Evolutionary conservation across 2,329 filamentous ascomycete species (phyloP).

Genomic region (Trichoderma sp.): DNA sequence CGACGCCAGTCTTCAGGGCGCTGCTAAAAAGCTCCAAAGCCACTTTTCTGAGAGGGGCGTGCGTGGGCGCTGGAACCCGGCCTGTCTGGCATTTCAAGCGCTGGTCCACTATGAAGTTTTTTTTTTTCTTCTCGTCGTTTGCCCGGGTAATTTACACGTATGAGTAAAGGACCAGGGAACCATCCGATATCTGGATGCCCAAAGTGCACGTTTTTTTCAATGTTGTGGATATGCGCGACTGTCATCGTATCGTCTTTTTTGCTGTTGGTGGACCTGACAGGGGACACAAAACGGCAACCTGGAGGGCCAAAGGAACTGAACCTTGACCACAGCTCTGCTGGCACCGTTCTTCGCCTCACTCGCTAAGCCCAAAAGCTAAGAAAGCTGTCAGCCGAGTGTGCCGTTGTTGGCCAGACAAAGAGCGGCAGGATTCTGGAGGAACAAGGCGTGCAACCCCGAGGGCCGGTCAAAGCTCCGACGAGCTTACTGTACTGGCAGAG

Average conservation of each 20-base stretch:
- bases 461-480: background rate
- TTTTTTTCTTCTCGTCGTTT: background rate
- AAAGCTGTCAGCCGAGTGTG: slow-evolving; percentile 8
- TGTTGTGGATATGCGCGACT: background rate
- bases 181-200: slow-evolving; percentile 3
- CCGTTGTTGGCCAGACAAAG: background rate
- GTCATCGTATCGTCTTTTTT: background rate
- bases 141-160: background rate
- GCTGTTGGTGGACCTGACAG: background rate
- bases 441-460: slow-evolving; percentile 1
- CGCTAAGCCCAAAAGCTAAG: background rate
- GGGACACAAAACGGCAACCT: background rate
- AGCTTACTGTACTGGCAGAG: background rate
- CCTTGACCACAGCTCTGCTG: background rate
- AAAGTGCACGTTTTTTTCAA: background rate
- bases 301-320: background rate
- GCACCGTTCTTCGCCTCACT: slow-evolving; percentile 18
- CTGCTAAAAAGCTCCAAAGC: slow-evolving; percentile 10
- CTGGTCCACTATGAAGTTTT: slow-evolving; percentile 9
- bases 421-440: background rate
- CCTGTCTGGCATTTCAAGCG: slow-evolving; percentile 12
- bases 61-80: slow-evolving; percentile 12
- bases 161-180: slow-evolving; percentile 10
- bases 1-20: slow-evolving; percentile 4
- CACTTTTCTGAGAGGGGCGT: slow-evolving; percentile 6